A percentile compares a stretch with the other conserved stretches of the same genome.
phyloP scores from a whole-genome alignment of 2,329 filamentous ascomycete genomes.

The Hypoxylon sp. region DNA sequence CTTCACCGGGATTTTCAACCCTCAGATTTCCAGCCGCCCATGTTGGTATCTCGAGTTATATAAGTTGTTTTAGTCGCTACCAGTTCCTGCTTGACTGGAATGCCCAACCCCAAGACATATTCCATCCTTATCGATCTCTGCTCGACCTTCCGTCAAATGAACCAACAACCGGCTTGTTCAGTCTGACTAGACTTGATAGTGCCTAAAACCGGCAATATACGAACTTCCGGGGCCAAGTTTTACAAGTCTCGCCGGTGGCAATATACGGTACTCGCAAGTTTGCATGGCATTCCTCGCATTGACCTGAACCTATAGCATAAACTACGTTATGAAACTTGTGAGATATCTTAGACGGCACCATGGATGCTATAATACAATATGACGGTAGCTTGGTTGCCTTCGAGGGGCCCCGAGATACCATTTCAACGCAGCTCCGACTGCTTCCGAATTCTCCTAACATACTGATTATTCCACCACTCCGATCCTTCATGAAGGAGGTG shows the following conservation, averaged over 20 bases:
- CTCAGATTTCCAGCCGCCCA: neutral
- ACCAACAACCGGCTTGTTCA: neutral
- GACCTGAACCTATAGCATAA: neutral
- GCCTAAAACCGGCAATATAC: neutral
- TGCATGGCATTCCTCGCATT: neutral
- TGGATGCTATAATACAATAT: slow-evolving; percentile 50
- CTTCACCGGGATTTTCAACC: slow-evolving; percentile 32
- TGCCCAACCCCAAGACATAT: neutral
- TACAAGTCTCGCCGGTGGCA: neutral
- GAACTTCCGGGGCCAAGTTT: neutral
- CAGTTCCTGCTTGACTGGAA: slow-evolving; percentile 5
- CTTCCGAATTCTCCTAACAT: slow-evolving; percentile 72
- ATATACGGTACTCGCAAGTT: slow-evolving; percentile 9
- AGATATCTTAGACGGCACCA: slow-evolving; percentile 37
- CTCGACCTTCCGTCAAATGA: neutral
- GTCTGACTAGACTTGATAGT: neutral
- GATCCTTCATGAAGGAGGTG: slow-evolving; percentile 61
- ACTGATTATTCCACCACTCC: slow-evolving; percentile 68
- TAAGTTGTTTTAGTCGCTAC: slow-evolving; percentile 14
- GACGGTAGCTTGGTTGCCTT: slow-evolving; percentile 71
- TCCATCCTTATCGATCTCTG: neutral
- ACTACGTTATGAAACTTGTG: slow-evolving; percentile 8
- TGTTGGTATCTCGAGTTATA: slow-evolving; percentile 14
- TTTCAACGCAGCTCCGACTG: slow-evolving; percentile 72
- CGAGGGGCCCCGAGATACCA: slow-evolving; percentile 68